Base-by-base conservation (phyloP, 495 filamentous ascomycete species). In the Trichoderma reesei region DNA sequence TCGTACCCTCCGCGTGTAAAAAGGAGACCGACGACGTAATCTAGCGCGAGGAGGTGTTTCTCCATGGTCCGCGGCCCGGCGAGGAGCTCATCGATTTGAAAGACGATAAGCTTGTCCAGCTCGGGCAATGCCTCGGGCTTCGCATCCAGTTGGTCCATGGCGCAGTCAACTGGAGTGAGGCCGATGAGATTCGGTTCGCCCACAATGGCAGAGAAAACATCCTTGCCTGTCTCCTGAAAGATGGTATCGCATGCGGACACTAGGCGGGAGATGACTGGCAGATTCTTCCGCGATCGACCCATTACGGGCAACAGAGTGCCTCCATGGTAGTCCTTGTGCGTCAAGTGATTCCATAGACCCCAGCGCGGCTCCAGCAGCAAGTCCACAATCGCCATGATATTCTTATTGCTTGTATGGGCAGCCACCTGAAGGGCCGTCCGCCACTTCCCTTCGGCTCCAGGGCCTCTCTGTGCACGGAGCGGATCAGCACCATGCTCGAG, bases 401-500 rank as follows among this genome's bases (percentile, higher is more conserved):
- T 56, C 7, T 56, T 56, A 34, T 56, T 56, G 48, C 3, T 33
- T 10, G 20, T 33, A 34, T 56, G 48, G 33, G 31, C 10, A 31
- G 20, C 59, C 6, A 61, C 14, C n/a, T 61, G 59, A 10, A 61
- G 59, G 18, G 59, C 59, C 13, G 34, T 61, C 5, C 38, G 18
- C 59, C 59, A 61, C 13, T 34, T 18, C 59, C 39, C 59, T 10
- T 38, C 9, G 3, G 11, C 11, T n/a, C 36, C 59, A 3, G 59
- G 33, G 59, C 59, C 16, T 38, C 48, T 56, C 20, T 61, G 59
- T 3, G 59, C 34, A 39, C 59, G 59, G 9, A 61, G 34, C 59
- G 38, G 59, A 61, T 61, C 59, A 16, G 38, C 38, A 9, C 59
- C 59, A n/a, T 38, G 59, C 31, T 61, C 59, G 11, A 61, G 59